A percentile compares a stretch with the other conserved stretches of the same genome.
Conservation (phyloP, 2,329 filamentous ascomycete genomes). For the Hypoxylon sp. region DNA sequence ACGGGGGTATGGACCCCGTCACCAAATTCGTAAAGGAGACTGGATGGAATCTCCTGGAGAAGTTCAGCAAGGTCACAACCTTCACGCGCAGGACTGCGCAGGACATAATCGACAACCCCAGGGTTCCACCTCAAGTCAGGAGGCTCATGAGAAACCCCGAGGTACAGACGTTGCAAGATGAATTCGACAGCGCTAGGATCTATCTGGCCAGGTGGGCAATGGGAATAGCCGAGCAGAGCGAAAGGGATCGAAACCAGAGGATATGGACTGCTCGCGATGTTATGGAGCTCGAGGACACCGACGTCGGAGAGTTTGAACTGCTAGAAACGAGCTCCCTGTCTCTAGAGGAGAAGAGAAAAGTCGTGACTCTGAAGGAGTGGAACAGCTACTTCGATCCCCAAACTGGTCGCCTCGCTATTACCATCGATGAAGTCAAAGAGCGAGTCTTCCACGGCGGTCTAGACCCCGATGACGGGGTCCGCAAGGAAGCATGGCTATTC, state of each 20-base stretch:
- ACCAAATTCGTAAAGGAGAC: constrained; percentile 94
- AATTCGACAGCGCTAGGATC: constrained; percentile 94
- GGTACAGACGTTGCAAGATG: constrained; percentile 92
- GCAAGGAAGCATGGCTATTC: constrained; percentile 97
- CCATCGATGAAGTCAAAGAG: constrained; percentile 92
- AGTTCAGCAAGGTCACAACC: constrained; percentile 95
- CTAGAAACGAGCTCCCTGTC: constrained; percentile 79
- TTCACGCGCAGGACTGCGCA: constrained; percentile 93
- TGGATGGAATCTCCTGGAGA: constrained; percentile 95
- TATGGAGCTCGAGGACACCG: constrained; percentile 91
- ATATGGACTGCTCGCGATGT: constrained; percentile 96
- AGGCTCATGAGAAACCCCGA: constrained; percentile 89
- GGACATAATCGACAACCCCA: constrained; percentile 89
- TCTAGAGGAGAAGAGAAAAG: constrained; percentile 77
- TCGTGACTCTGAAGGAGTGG: constrained; percentile 87
- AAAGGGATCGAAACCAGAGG: constrained; percentile 81
- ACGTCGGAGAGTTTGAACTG: constrained; percentile 95
- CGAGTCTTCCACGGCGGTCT: constrained; percentile 96
- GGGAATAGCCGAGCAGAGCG: constrained; percentile 97
- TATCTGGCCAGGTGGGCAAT: constrained; percentile 98
- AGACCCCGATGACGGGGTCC: constrained; percentile 85
- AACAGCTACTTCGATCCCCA: constrained; percentile 82
- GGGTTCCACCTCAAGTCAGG: constrained; percentile 85
- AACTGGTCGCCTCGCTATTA: constrained; percentile 79
- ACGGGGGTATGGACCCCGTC: constrained; percentile 85